phyloP scores from a whole-genome alignment of 257 asterid genomes.

The Solanum ossicruentum region DNA sequence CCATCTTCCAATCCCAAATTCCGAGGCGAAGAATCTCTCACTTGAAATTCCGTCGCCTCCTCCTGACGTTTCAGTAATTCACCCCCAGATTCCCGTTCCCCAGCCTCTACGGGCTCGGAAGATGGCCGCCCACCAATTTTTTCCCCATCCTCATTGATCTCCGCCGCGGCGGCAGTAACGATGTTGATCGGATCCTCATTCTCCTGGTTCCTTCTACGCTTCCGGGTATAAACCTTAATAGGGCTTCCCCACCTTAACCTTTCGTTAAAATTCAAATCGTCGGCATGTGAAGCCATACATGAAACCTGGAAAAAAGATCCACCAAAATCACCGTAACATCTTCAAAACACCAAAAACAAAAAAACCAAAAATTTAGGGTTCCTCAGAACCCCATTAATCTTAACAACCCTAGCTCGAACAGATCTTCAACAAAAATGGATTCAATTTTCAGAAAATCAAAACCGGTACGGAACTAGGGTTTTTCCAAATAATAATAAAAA shows the following conservation, averaged over 20 bases:
- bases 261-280: conserved; percentile 22
- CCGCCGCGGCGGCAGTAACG: neutral
- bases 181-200: neutral
- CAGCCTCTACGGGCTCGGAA: neutral
- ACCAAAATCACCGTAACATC: neutral
- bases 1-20: neutral
- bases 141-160: neutral
- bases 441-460: neutral
- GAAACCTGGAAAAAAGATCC: conserved; percentile 4
- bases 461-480: conserved; percentile 29
- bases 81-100: neutral
- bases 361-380: conserved; percentile 21
- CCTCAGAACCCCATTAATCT: conserved; percentile 20
- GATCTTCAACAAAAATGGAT: neutral
- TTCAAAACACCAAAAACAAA: neutral
- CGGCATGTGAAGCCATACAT: conserved; percentile 48
- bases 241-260: conserved; percentile 24
- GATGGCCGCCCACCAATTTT: neutral
- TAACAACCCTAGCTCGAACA: conserved; percentile 12
- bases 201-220: neutral
- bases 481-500: neutral
- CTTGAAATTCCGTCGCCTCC: neutral
- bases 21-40: neutral
- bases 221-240: conserved; percentile 38
- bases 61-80: neutral